Evolutionary conservation across 1,284 basidiomycete species (phyloP).

Genomic region (Moesziomyces sp.): DNA sequence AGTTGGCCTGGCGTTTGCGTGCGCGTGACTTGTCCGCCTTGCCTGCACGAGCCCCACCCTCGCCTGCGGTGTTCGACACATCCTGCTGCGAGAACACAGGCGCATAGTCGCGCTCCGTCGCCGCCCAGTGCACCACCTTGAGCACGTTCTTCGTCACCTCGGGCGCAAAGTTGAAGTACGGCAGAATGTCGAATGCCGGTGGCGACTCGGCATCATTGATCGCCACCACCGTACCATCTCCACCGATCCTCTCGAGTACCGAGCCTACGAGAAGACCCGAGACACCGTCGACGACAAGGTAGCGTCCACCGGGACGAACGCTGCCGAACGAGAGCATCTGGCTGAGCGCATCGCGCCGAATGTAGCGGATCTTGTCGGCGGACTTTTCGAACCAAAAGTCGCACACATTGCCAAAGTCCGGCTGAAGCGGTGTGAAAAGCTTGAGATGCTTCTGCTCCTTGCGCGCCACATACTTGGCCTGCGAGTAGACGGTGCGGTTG

Average conservation of each 20-base stretch:
- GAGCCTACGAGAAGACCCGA: conserved; percentile 85
- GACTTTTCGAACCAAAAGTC: conserved; percentile 81
- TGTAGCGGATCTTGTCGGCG: conserved; percentile 79
- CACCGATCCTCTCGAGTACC: conserved; percentile 76
- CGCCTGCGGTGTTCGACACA: conserved; percentile 1
- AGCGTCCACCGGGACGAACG: conserved; percentile 84
- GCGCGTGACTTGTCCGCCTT: conserved; percentile 40
- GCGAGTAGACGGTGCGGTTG: conserved; percentile 62
- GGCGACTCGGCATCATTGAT: conserved; percentile 92
- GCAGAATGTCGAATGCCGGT: conserved; percentile 86
- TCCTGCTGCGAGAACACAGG: conserved; percentile 41
- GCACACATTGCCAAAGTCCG: conserved; percentile 86
- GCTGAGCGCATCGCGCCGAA: conserved; percentile 87
- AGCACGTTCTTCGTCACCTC: conserved; percentile 64
- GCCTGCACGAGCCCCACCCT: conserved; percentile 1
- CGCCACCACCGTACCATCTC: conserved; percentile 82
- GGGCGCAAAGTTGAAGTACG: conserved; percentile 76
- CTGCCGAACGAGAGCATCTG: conserved; percentile 87
- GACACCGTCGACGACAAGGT: conserved; percentile 90
- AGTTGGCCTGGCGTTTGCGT: conserved; percentile 46
- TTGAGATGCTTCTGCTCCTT: conserved; percentile 76
- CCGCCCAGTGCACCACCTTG: conserved; percentile 56
- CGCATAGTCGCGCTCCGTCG: conserved; percentile 49
- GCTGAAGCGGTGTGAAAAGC: conserved; percentile 86
- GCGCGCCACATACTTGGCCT: conserved; percentile 62